Conservation (phyloP, 352 stramenopile genomes). For the Phytopythium chamaehyphon region DNA sequence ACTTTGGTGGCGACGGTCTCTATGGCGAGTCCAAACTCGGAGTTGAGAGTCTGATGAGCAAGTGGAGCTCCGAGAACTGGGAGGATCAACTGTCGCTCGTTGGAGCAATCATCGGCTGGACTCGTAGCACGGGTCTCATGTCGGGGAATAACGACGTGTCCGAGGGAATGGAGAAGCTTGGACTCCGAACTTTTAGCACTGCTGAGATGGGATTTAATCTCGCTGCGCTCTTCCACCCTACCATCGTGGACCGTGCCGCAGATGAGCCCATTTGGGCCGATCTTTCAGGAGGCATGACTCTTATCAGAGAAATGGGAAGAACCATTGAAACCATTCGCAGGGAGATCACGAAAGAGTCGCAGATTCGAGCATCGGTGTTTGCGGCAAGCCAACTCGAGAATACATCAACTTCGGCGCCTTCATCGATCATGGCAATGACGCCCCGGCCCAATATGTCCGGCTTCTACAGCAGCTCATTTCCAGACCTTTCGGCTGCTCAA, state of each 20-base stretch:
- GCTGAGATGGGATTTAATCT: conserved; percentile 90
- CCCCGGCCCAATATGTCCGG: conserved; percentile 63
- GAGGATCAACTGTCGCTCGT: conserved; percentile 81
- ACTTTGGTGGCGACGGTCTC: conserved; percentile 81
- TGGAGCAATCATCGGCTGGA: conserved; percentile 86
- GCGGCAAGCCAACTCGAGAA: conserved; percentile 35
- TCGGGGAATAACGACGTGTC: conserved; percentile 84
- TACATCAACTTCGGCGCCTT: conserved; percentile 14
- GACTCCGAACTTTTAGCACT: conserved; percentile 82
- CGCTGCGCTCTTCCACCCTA: conserved; percentile 76
- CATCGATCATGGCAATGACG: conserved; percentile 21
- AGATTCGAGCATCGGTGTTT: conserved; percentile 45
- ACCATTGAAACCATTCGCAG: conserved; percentile 50
- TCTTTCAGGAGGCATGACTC: conserved; percentile 74
- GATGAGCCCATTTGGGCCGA: conserved; percentile 76
- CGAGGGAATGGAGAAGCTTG: conserved; percentile 71
- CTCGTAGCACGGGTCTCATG: conserved; percentile 84
- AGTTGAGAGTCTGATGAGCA: conserved; percentile 81
- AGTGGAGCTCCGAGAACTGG: conserved; percentile 87
- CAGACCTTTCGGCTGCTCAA: conserved; percentile 35
- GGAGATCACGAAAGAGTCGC: conserved; percentile 51
- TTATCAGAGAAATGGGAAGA: conserved; percentile 68
- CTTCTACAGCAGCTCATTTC: conserved; percentile 72
- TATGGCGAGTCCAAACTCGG: conserved; percentile 89
- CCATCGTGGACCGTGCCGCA: conserved; percentile 64